Evolutionary conservation across 805 yeast genomes (phyloP), one percentile per base, ranked within the genome.

Genomic region (Sporopachydermia lactativora): DNA sequence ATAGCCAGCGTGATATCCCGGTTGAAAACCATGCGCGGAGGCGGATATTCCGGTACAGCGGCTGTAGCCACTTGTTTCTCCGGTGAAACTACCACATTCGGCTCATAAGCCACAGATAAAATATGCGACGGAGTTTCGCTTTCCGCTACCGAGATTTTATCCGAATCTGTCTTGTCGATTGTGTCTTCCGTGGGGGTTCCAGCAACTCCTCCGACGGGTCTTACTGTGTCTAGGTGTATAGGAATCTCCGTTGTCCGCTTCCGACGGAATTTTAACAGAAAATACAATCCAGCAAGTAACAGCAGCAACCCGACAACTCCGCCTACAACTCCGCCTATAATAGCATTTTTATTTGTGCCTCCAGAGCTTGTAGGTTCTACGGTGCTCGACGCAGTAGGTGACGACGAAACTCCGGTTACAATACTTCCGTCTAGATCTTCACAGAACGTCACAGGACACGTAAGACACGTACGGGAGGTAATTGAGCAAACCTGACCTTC

Each of bases 401-500:
- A n/a, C n/a, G n/a, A n/a, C n/a, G n/a, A n/a, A n/a, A n/a, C n/a
- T n/a, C n/a, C n/a, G n/a, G n/a, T n/a, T n/a, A n/a, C n/a, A n/a
- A n/a, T n/a, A n/a, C n/a, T n/a, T n/a, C 39, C 49, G 2, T 49
- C 53, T 18, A 39, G 40, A 11, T 41, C 41, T 5, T 40, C 50
- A 6, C 19, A 46, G 6, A 36, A 44, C n/a, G 36, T 42, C 1
- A 43, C 37, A 17, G 37, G 42, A 16, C 39, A 42, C 15, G 19
- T 40, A 5, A 34, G 42, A 4, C 31, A 24, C n/a, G 31, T 24
- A 8, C n/a, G 31, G n/a, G n/a, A 8, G 13, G 31, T 24, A 8
- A 24, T 24, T 8, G 31, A 24, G n/a, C 31, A 24, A 8, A 24
- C 31, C n/a, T 24, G 31, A 24, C 31, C 31, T 24, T 24, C 31